Evolutionary conservation across 1,284 basidiomycete species (phyloP), one percentile per base, ranked within the genome.

Genomic region (Trichosporon sp.): DNA sequence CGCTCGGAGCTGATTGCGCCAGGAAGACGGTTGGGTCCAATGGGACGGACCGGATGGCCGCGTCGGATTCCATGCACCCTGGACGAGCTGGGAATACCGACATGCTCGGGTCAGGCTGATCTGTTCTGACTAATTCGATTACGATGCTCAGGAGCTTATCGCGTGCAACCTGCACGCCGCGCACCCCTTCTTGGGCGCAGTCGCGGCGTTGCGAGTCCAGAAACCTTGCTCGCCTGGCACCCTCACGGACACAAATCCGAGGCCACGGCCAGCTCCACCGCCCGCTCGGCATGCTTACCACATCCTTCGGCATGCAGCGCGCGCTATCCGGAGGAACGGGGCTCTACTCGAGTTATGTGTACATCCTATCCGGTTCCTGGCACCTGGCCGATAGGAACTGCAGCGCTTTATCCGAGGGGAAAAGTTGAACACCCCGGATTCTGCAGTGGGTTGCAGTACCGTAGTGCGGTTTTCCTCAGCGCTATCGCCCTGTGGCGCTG

Each of bases 211-310:
- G 51, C 8, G 44, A 44, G 44, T n/a, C n/a, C n/a, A n/a, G 15
- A n/a, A 51, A 51, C 18, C 21, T 51, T 21, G 44, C 44, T 6
- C 8, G 18, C 51, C 27, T 60, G 15, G 3, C 12, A 6, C 29
- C 56, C 53, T 60, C 56, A 31, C 56, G 56, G 56, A 31, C 56
- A n/a, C 56, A 60, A 60, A n/a, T 60, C 27, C 29, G 56, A 60
- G 56, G 56, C 23, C 56, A 60, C 18, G 8, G 12, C 56, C 9
- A n/a, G 56, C 56, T 32, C 56, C 56, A 60, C 56, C 56, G 56
- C 9, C 27, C 31, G 13, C 18, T 18, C 53, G 27, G 53, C 53
- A 18, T 31, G 27, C 18, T 32, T 31, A 18, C 56, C 15, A 32
- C 56, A 31, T 31, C 27, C 32, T 29, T 60, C 56, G 56, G 56